phyloP scores from a whole-genome alignment of 2,329 filamentous ascomycete genomes.

The Macrophomina phaseolina region DNA sequence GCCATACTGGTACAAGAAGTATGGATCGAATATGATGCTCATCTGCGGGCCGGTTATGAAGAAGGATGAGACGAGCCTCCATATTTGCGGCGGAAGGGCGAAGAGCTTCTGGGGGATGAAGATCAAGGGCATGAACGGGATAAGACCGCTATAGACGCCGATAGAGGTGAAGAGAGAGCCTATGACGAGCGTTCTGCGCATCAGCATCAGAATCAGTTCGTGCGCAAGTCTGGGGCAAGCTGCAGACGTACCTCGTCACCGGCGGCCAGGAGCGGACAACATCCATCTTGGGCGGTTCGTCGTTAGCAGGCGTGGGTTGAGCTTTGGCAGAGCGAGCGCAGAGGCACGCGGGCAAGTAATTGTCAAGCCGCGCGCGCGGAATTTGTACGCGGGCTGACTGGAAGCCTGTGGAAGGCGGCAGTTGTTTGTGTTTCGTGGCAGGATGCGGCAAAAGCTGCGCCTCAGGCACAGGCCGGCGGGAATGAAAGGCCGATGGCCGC shows the following conservation, averaged over 20 bases:
- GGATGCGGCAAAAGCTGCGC: slow-evolving; percentile 14
- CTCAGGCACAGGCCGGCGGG: slow-evolving; percentile 11
- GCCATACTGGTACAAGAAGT: slow-evolving; percentile 79
- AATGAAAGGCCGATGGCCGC: slow-evolving; percentile 21
- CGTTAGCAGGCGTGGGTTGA: slow-evolving; percentile 14
- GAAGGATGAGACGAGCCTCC: slow-evolving; percentile 65
- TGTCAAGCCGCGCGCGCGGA: slow-evolving; percentile 21
- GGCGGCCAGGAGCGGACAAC: slow-evolving; percentile 70
- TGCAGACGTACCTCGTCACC: slow-evolving; percentile 64
- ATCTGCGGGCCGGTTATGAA: slow-evolving; percentile 62
- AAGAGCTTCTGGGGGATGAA: slow-evolving; percentile 63
- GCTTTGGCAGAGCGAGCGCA: background rate
- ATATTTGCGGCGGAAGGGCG: slow-evolving; percentile 64
- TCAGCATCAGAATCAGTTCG: slow-evolving; percentile 13
- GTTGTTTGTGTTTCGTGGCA: slow-evolving; percentile 18
- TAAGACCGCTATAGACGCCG: slow-evolving; percentile 62
- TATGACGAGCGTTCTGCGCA: slow-evolving; percentile 68
- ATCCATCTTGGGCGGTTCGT: slow-evolving; percentile 55
- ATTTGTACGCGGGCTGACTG: slow-evolving; percentile 25
- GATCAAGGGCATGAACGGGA: slow-evolving; percentile 59
- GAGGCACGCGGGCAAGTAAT: background rate
- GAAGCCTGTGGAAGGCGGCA: slow-evolving; percentile 18
- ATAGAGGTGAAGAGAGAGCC: slow-evolving; percentile 68
- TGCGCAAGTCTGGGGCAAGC: background rate
- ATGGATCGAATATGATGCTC: slow-evolving; percentile 73